Percentiles rank a stretch among this genome's conserved stretches.
Evolutionary conservation across 2,329 filamentous ascomycete species (phyloP).

Genomic region (Colletotrichum sp.): DNA sequence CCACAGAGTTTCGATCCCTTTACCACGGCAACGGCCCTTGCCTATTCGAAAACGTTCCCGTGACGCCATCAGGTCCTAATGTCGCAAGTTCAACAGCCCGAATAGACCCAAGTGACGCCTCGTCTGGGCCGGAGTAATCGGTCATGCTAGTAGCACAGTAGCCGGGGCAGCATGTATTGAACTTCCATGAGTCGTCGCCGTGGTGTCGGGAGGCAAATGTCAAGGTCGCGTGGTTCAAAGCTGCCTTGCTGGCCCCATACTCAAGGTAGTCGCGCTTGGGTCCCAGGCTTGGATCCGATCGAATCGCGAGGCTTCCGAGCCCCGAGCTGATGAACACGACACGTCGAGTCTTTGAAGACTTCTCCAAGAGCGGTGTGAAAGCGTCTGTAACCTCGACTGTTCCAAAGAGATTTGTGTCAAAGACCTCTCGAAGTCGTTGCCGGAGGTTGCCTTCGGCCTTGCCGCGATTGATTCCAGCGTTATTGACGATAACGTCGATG

Average conservation of each 20-base stretch:
- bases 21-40: constrained; percentile 1
- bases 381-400: constrained; percentile 56
- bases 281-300: not conserved
- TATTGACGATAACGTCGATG: constrained; percentile 66
- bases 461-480: constrained; percentile 59
- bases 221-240: constrained; percentile 9
- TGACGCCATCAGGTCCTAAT: not conserved
- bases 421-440: constrained; percentile 52
- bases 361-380: constrained; percentile 37
- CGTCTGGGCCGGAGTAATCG: not conserved
- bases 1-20: fast-evolving
- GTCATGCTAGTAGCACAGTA: constrained; percentile 14
- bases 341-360: not conserved
- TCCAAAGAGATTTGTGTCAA: constrained; percentile 67
- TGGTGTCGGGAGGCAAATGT: not conserved
- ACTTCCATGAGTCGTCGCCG: constrained; percentile 2
- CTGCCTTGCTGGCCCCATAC: constrained; percentile 13
- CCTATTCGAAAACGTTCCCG: not conserved
- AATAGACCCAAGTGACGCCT: constrained; percentile 8
- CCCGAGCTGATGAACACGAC: constrained; percentile 10
- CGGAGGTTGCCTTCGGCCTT: constrained; percentile 57
- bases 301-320: not conserved
- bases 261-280: not conserved
- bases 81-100: constrained; percentile 6
- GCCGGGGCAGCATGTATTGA: constrained; percentile 13